Evolutionary conservation across 495 filamentous ascomycete genomes (phyloP).

Genomic region (Lindgomyces ingoldianus): DNA sequence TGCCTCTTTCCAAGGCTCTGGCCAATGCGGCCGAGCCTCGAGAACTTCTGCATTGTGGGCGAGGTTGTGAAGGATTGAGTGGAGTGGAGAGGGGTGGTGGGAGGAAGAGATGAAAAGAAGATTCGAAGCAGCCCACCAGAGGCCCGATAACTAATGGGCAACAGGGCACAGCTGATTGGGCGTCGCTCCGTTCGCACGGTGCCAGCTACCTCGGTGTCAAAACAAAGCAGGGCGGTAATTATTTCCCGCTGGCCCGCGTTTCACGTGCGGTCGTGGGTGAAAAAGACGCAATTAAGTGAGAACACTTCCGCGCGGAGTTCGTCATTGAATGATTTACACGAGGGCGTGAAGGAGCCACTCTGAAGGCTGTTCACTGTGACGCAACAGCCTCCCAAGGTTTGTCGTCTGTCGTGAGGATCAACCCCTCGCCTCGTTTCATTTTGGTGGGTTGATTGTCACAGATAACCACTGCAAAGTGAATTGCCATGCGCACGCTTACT

Average conservation of each 20-base stretch:
- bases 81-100: constrained; percentile 8
- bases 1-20: constrained; percentile 23
- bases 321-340: neutral
- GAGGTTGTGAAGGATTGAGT: constrained; percentile 11
- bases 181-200: constrained; percentile 8
- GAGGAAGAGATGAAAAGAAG: constrained; percentile 27
- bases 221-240: constrained; percentile 30
- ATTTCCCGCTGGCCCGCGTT: constrained; percentile 37
- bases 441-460: constrained; percentile 22
- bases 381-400: constrained; percentile 5
- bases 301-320: neutral
- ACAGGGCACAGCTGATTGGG: constrained; percentile 22
- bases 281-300: constrained; percentile 25
- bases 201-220: constrained; percentile 32
- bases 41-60: constrained; percentile 39
- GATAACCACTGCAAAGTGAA: constrained; percentile 12
- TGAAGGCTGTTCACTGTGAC: constrained; percentile 11
- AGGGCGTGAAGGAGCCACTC: neutral
- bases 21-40: constrained; percentile 49
- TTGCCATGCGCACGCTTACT: neutral
- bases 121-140: constrained; percentile 26
- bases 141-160: constrained; percentile 30
- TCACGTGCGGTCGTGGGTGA: constrained; percentile 19
- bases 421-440: constrained; percentile 13
- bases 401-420: neutral